Percentiles rank a stretch among this genome's conserved stretches.
Conservation (phyloP, 352 stramenopile species). For the Phytophthora nicotianae region DNA sequence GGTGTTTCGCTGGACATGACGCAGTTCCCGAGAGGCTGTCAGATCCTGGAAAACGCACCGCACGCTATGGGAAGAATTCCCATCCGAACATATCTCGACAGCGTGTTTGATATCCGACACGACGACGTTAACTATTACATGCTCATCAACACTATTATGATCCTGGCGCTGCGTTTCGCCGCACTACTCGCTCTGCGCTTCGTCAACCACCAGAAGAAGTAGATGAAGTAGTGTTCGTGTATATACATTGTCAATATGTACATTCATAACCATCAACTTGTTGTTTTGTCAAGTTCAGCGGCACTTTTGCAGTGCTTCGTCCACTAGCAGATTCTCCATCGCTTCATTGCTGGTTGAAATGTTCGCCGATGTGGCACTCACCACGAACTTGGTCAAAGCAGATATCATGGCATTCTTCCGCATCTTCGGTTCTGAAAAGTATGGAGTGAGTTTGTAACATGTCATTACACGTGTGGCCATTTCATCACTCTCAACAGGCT, state of each 20-base stretch:
- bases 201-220: constrained; percentile 60
- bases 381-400: constrained; percentile 48
- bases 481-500: neutral
- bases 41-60: constrained; percentile 36
- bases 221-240: constrained; percentile 1
- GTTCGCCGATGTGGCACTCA: constrained; percentile 39
- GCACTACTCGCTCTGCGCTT: constrained; percentile 50
- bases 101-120: constrained; percentile 42
- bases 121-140: constrained; percentile 42
- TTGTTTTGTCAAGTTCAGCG: no score
- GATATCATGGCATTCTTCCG: constrained; percentile 26
- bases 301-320: constrained; percentile 7
- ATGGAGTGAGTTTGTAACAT: constrained; percentile 48
- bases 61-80: constrained; percentile 26
- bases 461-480: constrained; percentile 33
- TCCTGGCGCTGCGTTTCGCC: constrained; percentile 46
- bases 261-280: no score
- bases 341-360: constrained; percentile 46
- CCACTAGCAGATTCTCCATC: constrained; percentile 45
- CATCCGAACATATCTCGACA: constrained; percentile 42
- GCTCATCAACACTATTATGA: constrained; percentile 38
- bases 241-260: neutral
- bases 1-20: constrained; percentile 23
- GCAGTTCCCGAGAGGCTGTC: constrained; percentile 33
- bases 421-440: constrained; percentile 36